Percentiles rank a stretch among this genome's conserved stretches.
Conservation (phyloP, 306 rosid species). For the Citrullus amarus region DNA sequence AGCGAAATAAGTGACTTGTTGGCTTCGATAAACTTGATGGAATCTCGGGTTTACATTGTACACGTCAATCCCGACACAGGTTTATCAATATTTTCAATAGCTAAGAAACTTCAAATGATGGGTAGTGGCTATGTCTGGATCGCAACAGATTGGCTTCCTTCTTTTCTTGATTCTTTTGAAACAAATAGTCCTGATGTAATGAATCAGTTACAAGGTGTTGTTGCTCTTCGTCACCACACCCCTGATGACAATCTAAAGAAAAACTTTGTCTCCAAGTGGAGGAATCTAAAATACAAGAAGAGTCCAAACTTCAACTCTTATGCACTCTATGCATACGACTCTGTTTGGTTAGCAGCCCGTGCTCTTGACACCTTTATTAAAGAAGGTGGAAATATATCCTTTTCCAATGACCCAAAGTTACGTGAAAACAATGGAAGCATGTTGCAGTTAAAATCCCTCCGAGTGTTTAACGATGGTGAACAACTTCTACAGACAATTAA, state of each 20-base stretch:
- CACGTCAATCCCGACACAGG: slow-evolving; percentile 92
- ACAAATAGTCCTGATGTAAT: slow-evolving; percentile 26
- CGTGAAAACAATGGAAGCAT: slow-evolving; percentile 37
- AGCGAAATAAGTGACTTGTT: slow-evolving; percentile 34
- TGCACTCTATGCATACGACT: slow-evolving; percentile 80
- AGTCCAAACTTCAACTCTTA: slow-evolving; percentile 51
- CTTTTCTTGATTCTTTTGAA: slow-evolving; percentile 43
- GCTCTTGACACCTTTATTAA: slow-evolving; percentile 51
- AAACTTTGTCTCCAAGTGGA: slow-evolving; percentile 32
- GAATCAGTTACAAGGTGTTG: slow-evolving; percentile 60
- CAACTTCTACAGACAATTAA: slow-evolving; percentile 44
- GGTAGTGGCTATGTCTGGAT: slow-evolving; percentile 64
- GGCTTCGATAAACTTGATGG: slow-evolving; percentile 59
- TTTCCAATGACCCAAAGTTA: slow-evolving; percentile 59
- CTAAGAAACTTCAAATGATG: slow-evolving; percentile 57
- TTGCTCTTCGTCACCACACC: slow-evolving; percentile 69
- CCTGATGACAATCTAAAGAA: slow-evolving; percentile 46
- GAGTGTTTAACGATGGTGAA: slow-evolving; percentile 47
- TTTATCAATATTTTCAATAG: slow-evolving; percentile 39
- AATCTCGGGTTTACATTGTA: slow-evolving; percentile 80
- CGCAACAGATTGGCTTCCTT: slow-evolving; percentile 90
- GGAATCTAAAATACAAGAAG: slow-evolving; percentile 22
- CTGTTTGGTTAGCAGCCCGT: slow-evolving; percentile 74
- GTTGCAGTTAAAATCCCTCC: slow-evolving; percentile 49
- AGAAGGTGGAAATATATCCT: slow-evolving; percentile 58